These are phyloP conservation scores for Medicago truncatula DNA, from an alignment of 306 rosid genomes.

Conservation along the genomic window DNA sequence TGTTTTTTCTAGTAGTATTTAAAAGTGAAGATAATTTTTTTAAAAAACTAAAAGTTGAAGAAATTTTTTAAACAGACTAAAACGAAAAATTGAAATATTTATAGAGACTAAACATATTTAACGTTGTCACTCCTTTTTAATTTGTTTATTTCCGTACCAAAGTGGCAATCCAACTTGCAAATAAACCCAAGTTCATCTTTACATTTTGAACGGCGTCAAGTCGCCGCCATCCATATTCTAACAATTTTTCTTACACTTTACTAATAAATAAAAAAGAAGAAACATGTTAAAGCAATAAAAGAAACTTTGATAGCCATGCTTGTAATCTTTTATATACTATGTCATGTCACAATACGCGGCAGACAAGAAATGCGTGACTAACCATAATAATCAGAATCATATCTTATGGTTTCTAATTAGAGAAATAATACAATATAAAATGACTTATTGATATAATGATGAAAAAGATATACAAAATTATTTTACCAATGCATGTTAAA, in stretches of 20 bases:
- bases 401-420: slow-evolving; percentile 17
- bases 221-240: slow-evolving; percentile 65
- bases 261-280: slow-evolving; percentile 2
- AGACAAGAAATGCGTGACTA: slow-evolving; percentile 20
- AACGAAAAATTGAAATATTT: too few relatives aligned
- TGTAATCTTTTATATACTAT: slow-evolving; percentile 28
- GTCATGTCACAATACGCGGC: slow-evolving; percentile 36
- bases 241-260: slow-evolving; percentile 15
- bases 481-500: too few relatives aligned
- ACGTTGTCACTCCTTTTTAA: not conserved
- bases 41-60: too few relatives aligned
- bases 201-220: slow-evolving; percentile 54
- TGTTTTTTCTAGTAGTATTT: too few relatives aligned
- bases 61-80: too few relatives aligned
- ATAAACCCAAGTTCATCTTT: slow-evolving; percentile 42
- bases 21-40: too few relatives aligned
- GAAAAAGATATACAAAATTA: too few relatives aligned
- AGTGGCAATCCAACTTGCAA: not conserved
- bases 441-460: too few relatives aligned
- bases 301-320: slow-evolving; percentile 36
- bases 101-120: too few relatives aligned
- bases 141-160: not conserved
- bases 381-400: slow-evolving; percentile 19
- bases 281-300: not conserved
- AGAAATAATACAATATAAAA: too few relatives aligned